Base-by-base conservation (phyloP, 306 rosid species). In the Citrullus colocynthis region DNA sequence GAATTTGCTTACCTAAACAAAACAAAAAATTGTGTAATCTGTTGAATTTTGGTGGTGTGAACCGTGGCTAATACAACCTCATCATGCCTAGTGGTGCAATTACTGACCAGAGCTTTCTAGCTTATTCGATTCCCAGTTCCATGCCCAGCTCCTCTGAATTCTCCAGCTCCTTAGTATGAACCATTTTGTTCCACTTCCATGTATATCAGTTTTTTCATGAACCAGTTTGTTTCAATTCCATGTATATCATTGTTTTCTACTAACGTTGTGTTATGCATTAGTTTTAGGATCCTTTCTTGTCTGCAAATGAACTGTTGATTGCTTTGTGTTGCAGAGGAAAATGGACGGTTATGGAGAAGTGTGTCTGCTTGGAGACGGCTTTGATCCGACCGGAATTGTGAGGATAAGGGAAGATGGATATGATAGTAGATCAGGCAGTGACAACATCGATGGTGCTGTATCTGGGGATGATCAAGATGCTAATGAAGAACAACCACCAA, bases 341-440 rank as follows among this genome's bases (percentile, higher is more conserved):
- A 92, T 95, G 97, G 98, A 92, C 32, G 86, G 82, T 12, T 88
- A 76, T 77, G 52, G 84, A 58, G 90, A 90, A 18, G 76, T 88
- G 83, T 88, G 88, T 63, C 75, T 84, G 15, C 60, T 83, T 18
- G 91, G 88, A 51, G 98, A 90, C 32, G 83, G 84, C 71, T 88
- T 87, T 54, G 96, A 92, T 58, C 74, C 83, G 24, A 79, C 82
- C 32, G 78, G 89, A 71, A 16, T 85, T 16, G 92, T 88, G 56
- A 86, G 91, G 86, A 1, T 83, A 74, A 89, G 91, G 84, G 97
- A 88, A 12, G 96, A 92, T 24, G 97, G 81, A 54, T 88, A 88
- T 76, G 98, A 90, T 79, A 94, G 93, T 86, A 86, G 96, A 75
- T 90, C 98, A 0, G 97, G 96, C 36, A 92, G 98, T 18, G 98